These are phyloP conservation scores for Blastobotrys chiropterorum DNA, from an alignment of 805 yeast genomes.

Conservation along the genomic window DNA sequence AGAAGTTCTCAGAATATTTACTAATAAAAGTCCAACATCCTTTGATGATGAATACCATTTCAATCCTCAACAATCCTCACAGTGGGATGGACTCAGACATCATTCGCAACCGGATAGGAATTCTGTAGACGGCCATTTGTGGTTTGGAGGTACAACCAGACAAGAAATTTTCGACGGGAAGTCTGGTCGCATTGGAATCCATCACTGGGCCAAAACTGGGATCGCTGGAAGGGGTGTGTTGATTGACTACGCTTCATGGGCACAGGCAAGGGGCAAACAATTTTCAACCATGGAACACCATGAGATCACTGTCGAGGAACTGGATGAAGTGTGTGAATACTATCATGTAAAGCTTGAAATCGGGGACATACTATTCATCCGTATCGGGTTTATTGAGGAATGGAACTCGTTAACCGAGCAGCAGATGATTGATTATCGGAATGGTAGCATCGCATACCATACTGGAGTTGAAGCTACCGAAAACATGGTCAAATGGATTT, in stretches of 20 bases:
- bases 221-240: constrained; percentile 33
- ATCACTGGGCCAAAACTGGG: constrained; percentile 27
- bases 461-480: constrained; percentile 26
- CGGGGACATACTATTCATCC: constrained; percentile 29
- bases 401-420: constrained; percentile 19
- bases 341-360: constrained; percentile 23
- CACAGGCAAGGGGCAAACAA: constrained; percentile 23
- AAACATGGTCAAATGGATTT: constrained; percentile 25
- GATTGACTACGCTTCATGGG: constrained; percentile 29
- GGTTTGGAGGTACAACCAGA: constrained; percentile 21
- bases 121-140: constrained; percentile 3
- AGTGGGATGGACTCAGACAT: constrained; percentile 28
- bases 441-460: constrained; percentile 1
- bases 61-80: constrained; percentile 31
- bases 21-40: constrained; percentile 2
- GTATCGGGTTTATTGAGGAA: constrained; percentile 29
- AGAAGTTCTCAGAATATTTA: too few species aligned
- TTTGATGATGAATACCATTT: constrained; percentile 27
- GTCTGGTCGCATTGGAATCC: constrained; percentile 16
- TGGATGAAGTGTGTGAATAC: constrained; percentile 21
- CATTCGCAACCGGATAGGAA: not conserved
- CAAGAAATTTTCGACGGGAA: constrained; percentile 17
- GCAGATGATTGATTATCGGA: constrained; percentile 5
- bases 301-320: constrained; percentile 22
- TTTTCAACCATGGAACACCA: constrained; percentile 24